A percentile compares a stretch with the other conserved stretches of the same genome.
These are phyloP conservation scores for Sanghuangporus weigelae DNA, from an alignment of 1,284 basidiomycete genomes.

Conservation along the genomic window DNA sequence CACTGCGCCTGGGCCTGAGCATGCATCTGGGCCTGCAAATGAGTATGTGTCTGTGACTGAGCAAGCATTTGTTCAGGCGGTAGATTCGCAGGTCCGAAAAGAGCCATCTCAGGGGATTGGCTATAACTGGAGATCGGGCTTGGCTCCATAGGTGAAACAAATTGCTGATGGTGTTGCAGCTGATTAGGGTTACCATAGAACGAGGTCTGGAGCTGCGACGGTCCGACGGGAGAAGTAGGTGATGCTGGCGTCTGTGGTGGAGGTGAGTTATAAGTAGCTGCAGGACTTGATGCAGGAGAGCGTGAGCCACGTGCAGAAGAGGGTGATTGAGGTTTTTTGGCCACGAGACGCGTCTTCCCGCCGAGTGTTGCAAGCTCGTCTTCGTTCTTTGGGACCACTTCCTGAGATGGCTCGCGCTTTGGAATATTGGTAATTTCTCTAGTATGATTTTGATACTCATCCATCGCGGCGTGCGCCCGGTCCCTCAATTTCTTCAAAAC, in stretches of 20 bases:
- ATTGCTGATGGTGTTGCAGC: neutral
- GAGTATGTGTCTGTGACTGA: conserved; percentile 21
- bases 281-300: conserved; percentile 39
- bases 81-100: conserved; percentile 16
- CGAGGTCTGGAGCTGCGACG: conserved; percentile 5
- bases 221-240: conserved; percentile 19
- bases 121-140: conserved; percentile 2
- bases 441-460: conserved; percentile 22
- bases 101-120: conserved; percentile 15
- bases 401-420: conserved; percentile 15
- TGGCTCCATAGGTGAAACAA: conserved; percentile 9
- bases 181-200: neutral
- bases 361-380: conserved; percentile 53
- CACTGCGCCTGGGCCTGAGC: conserved; percentile 12
- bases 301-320: conserved; percentile 32
- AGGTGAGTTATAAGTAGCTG: conserved; percentile 25
- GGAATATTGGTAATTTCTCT: conserved; percentile 26
- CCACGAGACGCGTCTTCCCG: conserved; percentile 55
- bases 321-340: conserved; percentile 33
- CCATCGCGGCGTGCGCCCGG: conserved; percentile 39
- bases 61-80: conserved; percentile 21
- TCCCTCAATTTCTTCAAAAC: conserved; percentile 53
- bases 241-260: conserved; percentile 19
- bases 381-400: conserved; percentile 36
- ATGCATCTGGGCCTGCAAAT: conserved; percentile 14